phyloP scores from a whole-genome alignment of 2,329 filamentous ascomycete species.

The Triangularia verruculosa region DNA sequence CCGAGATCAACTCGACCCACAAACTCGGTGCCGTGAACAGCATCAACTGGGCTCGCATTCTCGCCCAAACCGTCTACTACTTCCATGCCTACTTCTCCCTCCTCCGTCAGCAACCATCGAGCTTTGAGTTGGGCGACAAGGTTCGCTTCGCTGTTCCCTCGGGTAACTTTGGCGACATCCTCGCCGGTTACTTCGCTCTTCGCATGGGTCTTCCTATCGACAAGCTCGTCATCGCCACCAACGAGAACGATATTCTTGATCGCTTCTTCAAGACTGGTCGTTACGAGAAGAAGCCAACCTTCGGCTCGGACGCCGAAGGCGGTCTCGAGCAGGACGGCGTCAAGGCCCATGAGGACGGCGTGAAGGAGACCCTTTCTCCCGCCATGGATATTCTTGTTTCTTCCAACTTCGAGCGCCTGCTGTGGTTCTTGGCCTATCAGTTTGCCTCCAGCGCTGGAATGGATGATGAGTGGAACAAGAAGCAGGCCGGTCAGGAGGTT shows the following conservation, averaged over 20 bases:
- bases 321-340: constrained; percentile 63
- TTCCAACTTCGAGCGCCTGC: constrained; percentile 91
- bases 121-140: constrained; percentile 63
- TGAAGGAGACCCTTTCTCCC: constrained; percentile 87
- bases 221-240: constrained; percentile 89
- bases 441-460: constrained; percentile 58
- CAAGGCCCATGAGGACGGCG: constrained; percentile 66
- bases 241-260: constrained; percentile 96
- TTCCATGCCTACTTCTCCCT: constrained; percentile 92
- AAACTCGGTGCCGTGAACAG: constrained; percentile 93
- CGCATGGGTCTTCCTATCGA: constrained; percentile 64
- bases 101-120: constrained; percentile 50
- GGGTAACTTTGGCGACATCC: constrained; percentile 94
- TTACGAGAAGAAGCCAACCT: constrained; percentile 79
- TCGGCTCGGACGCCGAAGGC: constrained; percentile 55
- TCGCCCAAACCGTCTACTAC: constrained; percentile 97
- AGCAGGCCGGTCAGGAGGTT: constrained; percentile 72
- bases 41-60: constrained; percentile 93
- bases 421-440: constrained; percentile 88
- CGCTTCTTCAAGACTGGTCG: constrained; percentile 88
- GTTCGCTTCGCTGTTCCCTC: constrained; percentile 88
- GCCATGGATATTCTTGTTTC: constrained; percentile 98
- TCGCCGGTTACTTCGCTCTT: constrained; percentile 84
- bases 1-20: constrained; percentile 75
- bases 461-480: constrained; percentile 64